Percentiles rank a stretch among this genome's conserved stretches.
Conservation (phyloP, 2,329 filamentous ascomycete species). For the Xylariales sp. region DNA sequence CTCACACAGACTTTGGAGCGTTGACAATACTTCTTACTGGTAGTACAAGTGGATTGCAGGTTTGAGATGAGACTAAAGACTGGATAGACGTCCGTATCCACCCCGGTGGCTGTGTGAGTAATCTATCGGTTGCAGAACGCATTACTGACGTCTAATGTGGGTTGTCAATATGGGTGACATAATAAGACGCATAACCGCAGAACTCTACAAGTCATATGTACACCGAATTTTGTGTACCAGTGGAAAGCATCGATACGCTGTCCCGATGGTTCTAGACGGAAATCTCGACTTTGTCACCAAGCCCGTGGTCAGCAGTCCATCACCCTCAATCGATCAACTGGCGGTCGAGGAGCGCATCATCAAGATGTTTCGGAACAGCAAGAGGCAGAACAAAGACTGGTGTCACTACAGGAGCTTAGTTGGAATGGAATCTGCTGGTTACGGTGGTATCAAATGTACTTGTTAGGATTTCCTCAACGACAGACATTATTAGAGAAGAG, state of each 20-base stretch:
- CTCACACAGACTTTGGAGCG: neutral
- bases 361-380: neutral
- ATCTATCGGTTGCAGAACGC: neutral
- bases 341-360: neutral
- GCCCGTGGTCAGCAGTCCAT: neutral
- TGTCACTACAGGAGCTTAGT: neutral
- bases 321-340: neutral
- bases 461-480: too few relatives aligned
- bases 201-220: neutral
- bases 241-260: neutral
- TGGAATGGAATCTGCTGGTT: too few relatives aligned
- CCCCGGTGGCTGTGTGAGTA: neutral
- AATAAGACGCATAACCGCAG: neutral
- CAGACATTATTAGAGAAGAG: too few relatives aligned
- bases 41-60: neutral
- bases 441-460: too few relatives aligned
- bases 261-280: neutral
- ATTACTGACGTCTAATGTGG: neutral
- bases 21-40: neutral
- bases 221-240: neutral
- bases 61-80: neutral
- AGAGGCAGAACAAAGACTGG: neutral
- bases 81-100: neutral
- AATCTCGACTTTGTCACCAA: neutral
- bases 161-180: neutral